phyloP scores from a whole-genome alignment of 2,329 filamentous ascomycete genomes.

The Fusarium nurragi region DNA sequence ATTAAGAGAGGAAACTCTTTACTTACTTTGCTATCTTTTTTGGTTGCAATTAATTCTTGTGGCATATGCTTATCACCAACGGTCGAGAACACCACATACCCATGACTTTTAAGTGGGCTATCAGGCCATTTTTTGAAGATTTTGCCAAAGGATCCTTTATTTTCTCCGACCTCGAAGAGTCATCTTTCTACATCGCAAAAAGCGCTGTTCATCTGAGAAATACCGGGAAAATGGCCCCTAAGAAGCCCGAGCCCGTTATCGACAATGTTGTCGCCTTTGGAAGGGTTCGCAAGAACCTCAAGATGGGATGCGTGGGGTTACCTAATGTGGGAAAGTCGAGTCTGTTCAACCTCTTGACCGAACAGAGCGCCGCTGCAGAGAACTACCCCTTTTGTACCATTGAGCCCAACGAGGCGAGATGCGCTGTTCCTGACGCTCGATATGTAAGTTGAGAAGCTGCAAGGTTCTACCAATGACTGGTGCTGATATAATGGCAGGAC shows the following conservation, averaged over 20 bases:
- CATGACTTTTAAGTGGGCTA: conserved; percentile 41
- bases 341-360: conserved; percentile 57
- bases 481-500: conserved; percentile 45
- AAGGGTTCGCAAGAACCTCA: conserved; percentile 56
- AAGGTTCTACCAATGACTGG: background rate
- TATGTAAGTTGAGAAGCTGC: conserved; percentile 50
- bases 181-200: conserved; percentile 1
- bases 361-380: conserved; percentile 57
- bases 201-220: background rate
- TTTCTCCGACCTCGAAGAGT: conserved; percentile 10
- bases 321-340: conserved; percentile 59
- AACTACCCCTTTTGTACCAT: conserved; percentile 60
- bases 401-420: conserved; percentile 58
- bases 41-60: background rate
- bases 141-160: conserved; percentile 30
- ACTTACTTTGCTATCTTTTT: too few relatives aligned
- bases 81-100: conserved; percentile 24
- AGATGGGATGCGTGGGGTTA: conserved; percentile 58
- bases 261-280: conserved; percentile 59
- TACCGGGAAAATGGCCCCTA: conserved; percentile 51
- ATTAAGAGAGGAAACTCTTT: too few relatives aligned
- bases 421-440: conserved; percentile 55
- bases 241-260: conserved; percentile 52
- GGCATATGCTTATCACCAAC: conserved; percentile 13
- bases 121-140: conserved; percentile 44